phyloP scores from a whole-genome alignment of 164 flowering plant genomes.

The Taxillus chinensis region DNA sequence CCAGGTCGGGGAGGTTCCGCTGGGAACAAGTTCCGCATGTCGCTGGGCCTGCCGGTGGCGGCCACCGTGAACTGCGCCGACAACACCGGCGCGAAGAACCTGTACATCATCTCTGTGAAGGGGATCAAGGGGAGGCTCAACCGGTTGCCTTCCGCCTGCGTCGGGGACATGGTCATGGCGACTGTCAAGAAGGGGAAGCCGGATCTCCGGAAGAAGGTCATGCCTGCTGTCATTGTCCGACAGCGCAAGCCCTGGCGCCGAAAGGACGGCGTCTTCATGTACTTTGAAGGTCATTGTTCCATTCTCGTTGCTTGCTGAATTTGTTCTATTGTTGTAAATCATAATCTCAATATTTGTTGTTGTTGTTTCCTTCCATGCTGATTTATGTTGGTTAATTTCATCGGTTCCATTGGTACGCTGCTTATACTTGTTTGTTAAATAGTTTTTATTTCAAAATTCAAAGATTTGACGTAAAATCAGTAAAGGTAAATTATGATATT shows the following conservation, averaged over 20 bases:
- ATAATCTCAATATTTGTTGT: not conserved
- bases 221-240: constrained; percentile 78
- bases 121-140: constrained; percentile 75
- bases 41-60: constrained; percentile 82
- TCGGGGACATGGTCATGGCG: constrained; percentile 83
- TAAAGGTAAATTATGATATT: no score
- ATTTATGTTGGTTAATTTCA: no score
- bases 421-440: no score
- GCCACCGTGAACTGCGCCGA: constrained; percentile 80
- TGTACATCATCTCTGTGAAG: constrained; percentile 72
- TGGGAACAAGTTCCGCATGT: constrained; percentile 81
- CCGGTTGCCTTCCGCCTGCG: constrained; percentile 67
- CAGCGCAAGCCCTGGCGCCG: constrained; percentile 85
- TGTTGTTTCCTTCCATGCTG: no score
- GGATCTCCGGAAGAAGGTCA: constrained; percentile 73
- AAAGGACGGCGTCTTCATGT: constrained; percentile 79
- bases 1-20: constrained; percentile 71
- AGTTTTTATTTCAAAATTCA: no score
- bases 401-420: no score
- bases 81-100: constrained; percentile 75
- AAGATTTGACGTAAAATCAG: no score
- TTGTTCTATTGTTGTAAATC: not conserved
- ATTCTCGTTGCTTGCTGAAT: not conserved
- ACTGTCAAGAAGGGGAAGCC: constrained; percentile 86
- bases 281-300: constrained; percentile 45